phyloP scores from a whole-genome alignment of 2,329 filamentous ascomycete genomes.

The Penicillium sp. region DNA sequence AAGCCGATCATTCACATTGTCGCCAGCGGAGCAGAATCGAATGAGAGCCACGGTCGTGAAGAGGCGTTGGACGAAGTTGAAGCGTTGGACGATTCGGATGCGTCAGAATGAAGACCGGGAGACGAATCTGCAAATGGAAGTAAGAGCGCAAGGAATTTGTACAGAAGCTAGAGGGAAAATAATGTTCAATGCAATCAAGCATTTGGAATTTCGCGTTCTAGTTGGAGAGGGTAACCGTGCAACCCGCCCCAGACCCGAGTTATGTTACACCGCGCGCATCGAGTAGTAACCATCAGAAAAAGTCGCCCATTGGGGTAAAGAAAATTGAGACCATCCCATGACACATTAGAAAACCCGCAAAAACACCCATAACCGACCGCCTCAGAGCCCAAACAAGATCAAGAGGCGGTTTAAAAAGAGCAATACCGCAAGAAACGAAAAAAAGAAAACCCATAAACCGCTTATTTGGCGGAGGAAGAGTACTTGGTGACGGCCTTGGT shows the following conservation, averaged over 20 bases:
- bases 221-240: slow-evolving; percentile 27
- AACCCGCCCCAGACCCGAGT: slow-evolving; percentile 38
- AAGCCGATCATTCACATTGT: slow-evolving; percentile 84
- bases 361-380: slow-evolving; percentile 45
- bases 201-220: slow-evolving; percentile 38
- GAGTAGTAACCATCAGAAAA: slow-evolving; percentile 42
- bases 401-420: slow-evolving; percentile 41
- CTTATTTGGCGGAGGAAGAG: slow-evolving; percentile 98
- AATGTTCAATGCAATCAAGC: slow-evolving; percentile 28
- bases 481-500: slow-evolving; percentile 99
- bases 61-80: slow-evolving; percentile 87
- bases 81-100: slow-evolving; percentile 64
- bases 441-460: slow-evolving; percentile 41
- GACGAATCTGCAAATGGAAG: neutral
- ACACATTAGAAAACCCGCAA: slow-evolving; percentile 46
- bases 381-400: slow-evolving; percentile 42
- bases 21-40: slow-evolving; percentile 59
- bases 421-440: slow-evolving; percentile 54
- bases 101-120: neutral
- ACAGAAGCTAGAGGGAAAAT: slow-evolving; percentile 7
- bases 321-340: slow-evolving; percentile 46
- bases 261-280: slow-evolving; percentile 47
- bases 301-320: slow-evolving; percentile 38
- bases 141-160: neutral
- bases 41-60: slow-evolving; percentile 56